Conservation (phyloP, 2,329 filamentous ascomycete genomes). For the Aspergillus terreus region DNA sequence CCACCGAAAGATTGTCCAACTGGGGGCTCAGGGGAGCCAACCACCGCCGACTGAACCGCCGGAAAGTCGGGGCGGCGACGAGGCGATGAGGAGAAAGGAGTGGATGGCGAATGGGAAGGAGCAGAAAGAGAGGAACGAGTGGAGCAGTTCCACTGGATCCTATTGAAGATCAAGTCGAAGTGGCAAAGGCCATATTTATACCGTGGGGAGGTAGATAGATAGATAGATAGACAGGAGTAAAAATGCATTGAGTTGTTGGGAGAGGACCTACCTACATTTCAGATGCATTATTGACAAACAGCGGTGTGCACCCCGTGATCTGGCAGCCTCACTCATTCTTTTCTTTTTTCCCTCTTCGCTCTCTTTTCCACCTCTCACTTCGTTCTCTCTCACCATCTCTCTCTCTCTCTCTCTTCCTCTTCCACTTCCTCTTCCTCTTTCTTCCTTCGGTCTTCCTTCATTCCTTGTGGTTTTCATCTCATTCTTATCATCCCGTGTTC, state of each 20-base stretch:
- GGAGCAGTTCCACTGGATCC: slow-evolving; percentile 8
- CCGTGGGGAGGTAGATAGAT: too few species aligned
- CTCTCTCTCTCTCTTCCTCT: slow-evolving; percentile 2
- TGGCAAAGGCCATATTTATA: too few species aligned
- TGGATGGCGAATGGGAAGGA: slow-evolving; percentile 8
- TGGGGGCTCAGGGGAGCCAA: neutral
- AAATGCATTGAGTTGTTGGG: neutral
- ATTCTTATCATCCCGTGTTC: too few species aligned
- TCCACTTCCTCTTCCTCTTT: too few species aligned
- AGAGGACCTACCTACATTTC: slow-evolving; percentile 9
- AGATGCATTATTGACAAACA: slow-evolving; percentile 1
- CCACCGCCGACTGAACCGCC: neutral
- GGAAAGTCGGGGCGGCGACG: neutral
- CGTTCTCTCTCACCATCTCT: slow-evolving; percentile 5
- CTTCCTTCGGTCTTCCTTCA: slow-evolving; percentile 6
- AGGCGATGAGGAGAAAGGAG: neutral
- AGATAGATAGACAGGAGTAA: neutral
- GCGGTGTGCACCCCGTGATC: slow-evolving; percentile 8
- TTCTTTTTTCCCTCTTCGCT: slow-evolving; percentile 7
- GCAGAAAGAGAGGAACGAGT: neutral
- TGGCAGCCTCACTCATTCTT: neutral
- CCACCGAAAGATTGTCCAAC: neutral
- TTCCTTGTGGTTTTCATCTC: neutral
- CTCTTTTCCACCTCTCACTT: slow-evolving; percentile 4
- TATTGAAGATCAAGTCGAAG: neutral